Evolutionary conservation across 2,329 filamentous ascomycete genomes (phyloP).

Genomic region (Boeremia lycopersici): DNA sequence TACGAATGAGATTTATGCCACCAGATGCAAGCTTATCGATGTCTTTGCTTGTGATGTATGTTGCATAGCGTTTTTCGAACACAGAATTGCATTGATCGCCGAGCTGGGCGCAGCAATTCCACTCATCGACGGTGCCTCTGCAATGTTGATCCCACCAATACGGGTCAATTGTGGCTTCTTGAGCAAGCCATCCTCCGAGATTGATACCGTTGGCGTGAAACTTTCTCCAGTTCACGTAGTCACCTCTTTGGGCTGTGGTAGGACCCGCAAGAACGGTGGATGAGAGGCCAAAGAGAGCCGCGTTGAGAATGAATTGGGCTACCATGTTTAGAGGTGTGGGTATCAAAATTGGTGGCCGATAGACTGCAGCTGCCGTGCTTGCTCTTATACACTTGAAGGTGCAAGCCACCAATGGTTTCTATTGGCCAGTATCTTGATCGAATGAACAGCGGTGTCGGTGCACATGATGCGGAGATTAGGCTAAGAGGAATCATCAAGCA

Average conservation of each 20-base stretch:
- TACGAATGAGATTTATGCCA: constrained; percentile 43
- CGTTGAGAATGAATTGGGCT: neutral
- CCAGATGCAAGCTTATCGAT: constrained; percentile 44
- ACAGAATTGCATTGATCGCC: constrained; percentile 37
- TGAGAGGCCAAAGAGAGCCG: neutral
- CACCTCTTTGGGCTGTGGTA: neutral
- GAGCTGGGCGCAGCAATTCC: constrained; percentile 41
- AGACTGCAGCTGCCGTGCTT: neutral
- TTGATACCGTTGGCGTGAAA: constrained; percentile 31
- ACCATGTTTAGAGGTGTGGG: neutral
- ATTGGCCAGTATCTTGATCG: neutral
- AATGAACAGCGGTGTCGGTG: neutral
- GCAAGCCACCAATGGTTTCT: neutral
- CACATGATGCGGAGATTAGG: neutral
- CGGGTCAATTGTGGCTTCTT: constrained; percentile 38
- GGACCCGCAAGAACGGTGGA: constrained; percentile 1
- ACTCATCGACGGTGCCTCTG: constrained; percentile 41
- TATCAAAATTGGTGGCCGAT: neutral
- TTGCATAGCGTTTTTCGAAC: constrained; percentile 38
- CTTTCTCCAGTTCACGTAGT: constrained; percentile 24
- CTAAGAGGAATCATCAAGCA: neutral
- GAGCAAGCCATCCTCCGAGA: constrained; percentile 44
- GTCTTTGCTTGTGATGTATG: constrained; percentile 36
- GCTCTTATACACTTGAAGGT: neutral
- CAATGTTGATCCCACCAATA: constrained; percentile 33